Evolutionary conservation across 2,329 filamentous ascomycete genomes (phyloP).

Genomic region (Neofusicoccum kwambonambiense): DNA sequence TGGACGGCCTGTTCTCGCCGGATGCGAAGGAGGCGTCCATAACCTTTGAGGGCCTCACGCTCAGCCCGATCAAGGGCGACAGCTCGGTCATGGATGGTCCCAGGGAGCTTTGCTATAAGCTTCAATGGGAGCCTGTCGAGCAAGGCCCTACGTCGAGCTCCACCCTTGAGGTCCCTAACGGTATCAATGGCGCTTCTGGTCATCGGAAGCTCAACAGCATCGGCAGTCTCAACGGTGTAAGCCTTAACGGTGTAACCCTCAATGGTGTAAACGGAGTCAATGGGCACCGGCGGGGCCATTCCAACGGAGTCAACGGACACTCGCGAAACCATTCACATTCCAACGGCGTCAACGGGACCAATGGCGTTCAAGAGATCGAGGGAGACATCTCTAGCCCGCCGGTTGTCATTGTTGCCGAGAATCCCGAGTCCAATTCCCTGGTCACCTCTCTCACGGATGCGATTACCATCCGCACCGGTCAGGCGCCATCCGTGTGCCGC

Average conservation of each 20-base stretch:
- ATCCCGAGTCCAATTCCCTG: not conserved
- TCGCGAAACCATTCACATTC: too few relatives aligned
- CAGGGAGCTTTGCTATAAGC: conserved; percentile 11
- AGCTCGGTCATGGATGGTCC: not conserved
- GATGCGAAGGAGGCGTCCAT: not conserved
- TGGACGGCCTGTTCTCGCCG: not conserved
- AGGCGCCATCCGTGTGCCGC: not conserved
- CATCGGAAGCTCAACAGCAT: not conserved
- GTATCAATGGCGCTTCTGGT: not conserved
- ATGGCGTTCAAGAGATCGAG: not conserved
- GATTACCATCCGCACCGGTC: not conserved
- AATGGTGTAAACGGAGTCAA: not conserved
- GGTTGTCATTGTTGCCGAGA: conserved; percentile 1
- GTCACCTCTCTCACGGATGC: not conserved
- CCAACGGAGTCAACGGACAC: too few relatives aligned
- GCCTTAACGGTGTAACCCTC: not conserved
- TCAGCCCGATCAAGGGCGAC: conserved; percentile 9
- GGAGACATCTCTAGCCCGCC: not conserved
- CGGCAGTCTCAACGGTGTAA: not conserved
- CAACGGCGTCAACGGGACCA: not conserved
- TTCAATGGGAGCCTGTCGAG: conserved; percentile 8
- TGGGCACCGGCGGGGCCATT: too few relatives aligned
- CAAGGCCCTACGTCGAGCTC: not conserved
- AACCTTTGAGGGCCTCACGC: not conserved
- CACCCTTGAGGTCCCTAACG: not conserved